Conservation (phyloP, 169 alveolate species). For the Perkinsus chesapeaki region DNA sequence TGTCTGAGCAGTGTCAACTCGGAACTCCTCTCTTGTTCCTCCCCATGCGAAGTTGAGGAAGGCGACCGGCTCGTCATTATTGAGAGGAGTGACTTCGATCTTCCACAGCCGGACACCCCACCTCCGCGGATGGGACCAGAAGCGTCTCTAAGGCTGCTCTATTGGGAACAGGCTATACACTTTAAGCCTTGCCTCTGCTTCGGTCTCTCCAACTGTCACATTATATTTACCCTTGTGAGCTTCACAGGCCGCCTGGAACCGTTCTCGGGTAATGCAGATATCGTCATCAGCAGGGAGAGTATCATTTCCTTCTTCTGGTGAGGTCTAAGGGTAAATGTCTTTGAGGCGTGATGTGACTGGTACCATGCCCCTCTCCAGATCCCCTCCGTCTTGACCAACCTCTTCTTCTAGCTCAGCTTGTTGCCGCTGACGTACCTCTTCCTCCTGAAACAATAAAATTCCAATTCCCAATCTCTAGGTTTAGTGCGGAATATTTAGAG, state of each 20-base stretch:
- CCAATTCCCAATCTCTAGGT: not conserved
- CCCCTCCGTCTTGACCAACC: not conserved
- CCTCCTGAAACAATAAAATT: not conserved
- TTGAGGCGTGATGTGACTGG: too few species aligned
- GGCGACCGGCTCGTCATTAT: not conserved
- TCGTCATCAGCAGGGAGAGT: not conserved
- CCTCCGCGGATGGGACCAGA: not conserved
- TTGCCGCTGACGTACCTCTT: not conserved
- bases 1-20: not conserved
- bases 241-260: not conserved
- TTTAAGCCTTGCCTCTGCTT: not conserved
- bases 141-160: not conserved
- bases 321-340: too few species aligned
- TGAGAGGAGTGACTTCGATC: not conserved
- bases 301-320: not conserved
- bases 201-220: not conserved
- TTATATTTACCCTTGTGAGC: not conserved
- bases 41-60: not conserved
- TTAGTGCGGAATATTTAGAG: too few species aligned
- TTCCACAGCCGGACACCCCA: not conserved
- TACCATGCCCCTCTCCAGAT: not conserved
- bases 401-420: not conserved
- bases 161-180: too few species aligned
- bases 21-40: not conserved
- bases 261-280: not conserved